Conservation (phyloP, 1,139 yeast species). For the Suhomyces bolitotheri region DNA sequence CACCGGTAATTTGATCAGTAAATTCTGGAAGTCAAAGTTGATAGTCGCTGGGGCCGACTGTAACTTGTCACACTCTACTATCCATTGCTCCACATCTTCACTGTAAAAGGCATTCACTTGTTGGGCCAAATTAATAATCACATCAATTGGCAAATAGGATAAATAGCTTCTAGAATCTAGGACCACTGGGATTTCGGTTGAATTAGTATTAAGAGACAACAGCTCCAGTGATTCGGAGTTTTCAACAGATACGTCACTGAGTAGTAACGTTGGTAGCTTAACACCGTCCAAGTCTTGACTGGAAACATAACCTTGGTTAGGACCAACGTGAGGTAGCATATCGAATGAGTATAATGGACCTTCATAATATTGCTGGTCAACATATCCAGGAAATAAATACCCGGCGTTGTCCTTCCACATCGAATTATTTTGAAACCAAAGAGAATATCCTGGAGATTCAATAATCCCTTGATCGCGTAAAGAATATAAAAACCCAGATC, state of each 20-base stretch:
- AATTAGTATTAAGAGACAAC: conserved; percentile 31
- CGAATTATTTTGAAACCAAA: conserved; percentile 40
- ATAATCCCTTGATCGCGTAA: conserved; percentile 37
- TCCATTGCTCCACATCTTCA: conserved; percentile 54
- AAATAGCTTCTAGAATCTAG: conserved; percentile 59
- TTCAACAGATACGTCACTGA: conserved; percentile 54
- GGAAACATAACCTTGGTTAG: not conserved
- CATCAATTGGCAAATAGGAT: conserved; percentile 58
- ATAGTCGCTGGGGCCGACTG: conserved; percentile 48
- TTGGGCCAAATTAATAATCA: conserved; percentile 65
- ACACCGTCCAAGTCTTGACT: conserved; percentile 1
- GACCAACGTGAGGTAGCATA: conserved; percentile 38
- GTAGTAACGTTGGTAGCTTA: conserved; percentile 55
- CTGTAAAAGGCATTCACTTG: conserved; percentile 74
- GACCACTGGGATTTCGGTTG: conserved; percentile 51
- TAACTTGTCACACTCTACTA: conserved; percentile 60
- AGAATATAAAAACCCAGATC: conserved; percentile 43
- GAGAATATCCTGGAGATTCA: conserved; percentile 53
- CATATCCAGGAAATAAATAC: conserved; percentile 58
- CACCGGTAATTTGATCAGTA: conserved; percentile 55
- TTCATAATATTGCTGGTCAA: conserved; percentile 45
- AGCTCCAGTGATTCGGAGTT: conserved; percentile 39
- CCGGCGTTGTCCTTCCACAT: conserved; percentile 27
- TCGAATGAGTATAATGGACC: conserved; percentile 52
- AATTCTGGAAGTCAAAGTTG: conserved; percentile 54